Conservation (phyloP, 2,329 filamentous ascomycete genomes). For the Raffaelea albimanens region DNA sequence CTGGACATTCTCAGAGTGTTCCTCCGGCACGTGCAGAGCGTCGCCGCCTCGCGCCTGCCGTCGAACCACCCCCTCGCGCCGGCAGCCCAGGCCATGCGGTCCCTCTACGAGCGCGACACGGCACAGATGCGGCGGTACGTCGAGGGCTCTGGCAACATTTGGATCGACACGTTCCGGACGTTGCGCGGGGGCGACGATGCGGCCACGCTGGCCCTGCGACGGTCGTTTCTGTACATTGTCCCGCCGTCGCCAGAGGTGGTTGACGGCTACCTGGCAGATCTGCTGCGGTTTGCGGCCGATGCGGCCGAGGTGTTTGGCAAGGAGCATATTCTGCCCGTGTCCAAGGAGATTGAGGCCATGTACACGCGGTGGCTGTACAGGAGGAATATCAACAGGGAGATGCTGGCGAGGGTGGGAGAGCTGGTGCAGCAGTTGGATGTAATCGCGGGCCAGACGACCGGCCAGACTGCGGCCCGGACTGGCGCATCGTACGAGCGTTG, state of each 20-base stretch:
- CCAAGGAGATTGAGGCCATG: conserved; percentile 1
- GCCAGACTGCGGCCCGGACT: not conserved
- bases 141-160: not conserved
- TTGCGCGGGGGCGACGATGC: conserved; percentile 1
- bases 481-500: not conserved
- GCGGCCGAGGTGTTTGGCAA: not conserved
- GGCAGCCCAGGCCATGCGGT: not conserved
- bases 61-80: not conserved
- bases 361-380: not conserved
- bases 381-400: not conserved
- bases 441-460: not conserved
- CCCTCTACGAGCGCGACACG: not conserved
- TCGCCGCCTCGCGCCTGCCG: not conserved
- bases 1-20: not conserved
- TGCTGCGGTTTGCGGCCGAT: not conserved
- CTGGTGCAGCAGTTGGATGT: not conserved
- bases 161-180: not conserved
- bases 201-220: not conserved
- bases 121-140: not conserved
- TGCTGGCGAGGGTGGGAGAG: not conserved
- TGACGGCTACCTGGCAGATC: not conserved
- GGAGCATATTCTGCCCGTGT: not conserved
- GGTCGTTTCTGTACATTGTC: not conserved
- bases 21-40: not conserved
- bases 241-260: not conserved